Evolutionary conservation across 1,284 basidiomycete species (phyloP).

Genomic region (Tremellales sp.): DNA sequence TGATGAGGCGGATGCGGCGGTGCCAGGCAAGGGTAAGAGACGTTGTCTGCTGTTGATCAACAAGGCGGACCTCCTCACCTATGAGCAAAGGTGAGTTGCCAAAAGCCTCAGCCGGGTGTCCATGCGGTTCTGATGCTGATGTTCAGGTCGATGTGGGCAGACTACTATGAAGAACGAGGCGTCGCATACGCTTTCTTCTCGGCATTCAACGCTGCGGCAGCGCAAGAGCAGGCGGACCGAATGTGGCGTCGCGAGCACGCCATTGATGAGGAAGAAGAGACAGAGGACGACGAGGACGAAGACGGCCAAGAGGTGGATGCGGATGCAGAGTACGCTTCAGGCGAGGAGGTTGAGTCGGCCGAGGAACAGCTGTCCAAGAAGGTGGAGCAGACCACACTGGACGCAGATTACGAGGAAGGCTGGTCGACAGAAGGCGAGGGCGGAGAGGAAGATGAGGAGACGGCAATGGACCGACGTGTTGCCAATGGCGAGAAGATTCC

Average conservation of each 20-base stretch:
- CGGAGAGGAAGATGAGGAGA: constrained; percentile 48
- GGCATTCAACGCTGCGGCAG: constrained; percentile 78
- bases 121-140: not conserved
- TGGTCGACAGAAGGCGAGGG: constrained; percentile 48
- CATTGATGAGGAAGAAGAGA: constrained; percentile 22
- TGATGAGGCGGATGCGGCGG: constrained; percentile 62
- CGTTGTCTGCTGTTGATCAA: constrained; percentile 85
- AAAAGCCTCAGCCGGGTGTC: not conserved
- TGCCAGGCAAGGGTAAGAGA: constrained; percentile 61
- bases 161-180: constrained; percentile 80
- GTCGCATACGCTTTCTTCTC: constrained; percentile 95
- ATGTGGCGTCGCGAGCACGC: constrained; percentile 32
- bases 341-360: constrained; percentile 25
- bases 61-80: constrained; percentile 89
- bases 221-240: constrained; percentile 66
- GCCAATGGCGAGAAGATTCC: constrained; percentile 38
- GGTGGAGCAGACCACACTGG: constrained; percentile 21
- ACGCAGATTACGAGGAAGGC: constrained; percentile 68
- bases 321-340: constrained; percentile 23
- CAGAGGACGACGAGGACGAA: constrained; percentile 24
- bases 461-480: constrained; percentile 27
- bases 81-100: constrained; percentile 67
- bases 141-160: constrained; percentile 81
- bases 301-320: constrained; percentile 16
- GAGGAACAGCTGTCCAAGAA: constrained; percentile 11